Evolutionary conservation across 352 stramenopile genomes (phyloP), one percentile per base, ranked within the genome.

Genomic region (Albugo candida): DNA sequence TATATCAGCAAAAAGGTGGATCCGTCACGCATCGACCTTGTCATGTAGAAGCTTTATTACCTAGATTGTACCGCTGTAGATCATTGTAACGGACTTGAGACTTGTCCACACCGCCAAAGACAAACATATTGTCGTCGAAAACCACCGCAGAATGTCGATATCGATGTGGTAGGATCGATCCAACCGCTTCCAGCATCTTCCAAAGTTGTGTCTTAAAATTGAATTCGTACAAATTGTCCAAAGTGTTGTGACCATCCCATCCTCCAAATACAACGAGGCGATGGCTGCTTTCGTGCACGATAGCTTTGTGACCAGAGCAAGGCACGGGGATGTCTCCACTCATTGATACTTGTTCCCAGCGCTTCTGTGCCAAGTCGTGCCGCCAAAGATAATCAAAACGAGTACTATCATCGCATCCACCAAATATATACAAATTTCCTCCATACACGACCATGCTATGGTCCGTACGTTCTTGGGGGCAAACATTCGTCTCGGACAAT

Each of bases 81-180:
- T 92, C 80, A 51, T 91, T 89, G 41, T 89, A 92, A 2, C 80
- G 77, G 31, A 66, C 81, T 58, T 92, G 80, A 0, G 73, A 77
- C 53, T 92, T 92, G 67, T 92, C 80, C 5, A 92, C 80, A n/a
- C 79, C 79, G 34, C 79, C 79, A 56, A 92, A 92, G 11, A 92
- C 71, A 51, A 87, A 85, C 79, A 92, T 92, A 54, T 72, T 85
- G 45, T 85, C 67, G 6, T 67, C 77, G 42, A 67, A 86, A 17
- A 92, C 76, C 21, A 92, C 77, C 0, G 76, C 74, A 13, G 75
- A 87, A 52, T 92, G 80, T 35, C 80, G 72, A 56, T 92, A 92
- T 47, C 80, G 63, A 35, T 92, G 77, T 8, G 72, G 68, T 14
- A 76, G 80, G 12, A 62, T 69, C 36, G 53, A 63, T 1, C 72